A percentile compares a stretch with the other conserved stretches of the same genome.
Conservation (phyloP, 352 stramenopile species). For the Phytopythium ostracodes region DNA sequence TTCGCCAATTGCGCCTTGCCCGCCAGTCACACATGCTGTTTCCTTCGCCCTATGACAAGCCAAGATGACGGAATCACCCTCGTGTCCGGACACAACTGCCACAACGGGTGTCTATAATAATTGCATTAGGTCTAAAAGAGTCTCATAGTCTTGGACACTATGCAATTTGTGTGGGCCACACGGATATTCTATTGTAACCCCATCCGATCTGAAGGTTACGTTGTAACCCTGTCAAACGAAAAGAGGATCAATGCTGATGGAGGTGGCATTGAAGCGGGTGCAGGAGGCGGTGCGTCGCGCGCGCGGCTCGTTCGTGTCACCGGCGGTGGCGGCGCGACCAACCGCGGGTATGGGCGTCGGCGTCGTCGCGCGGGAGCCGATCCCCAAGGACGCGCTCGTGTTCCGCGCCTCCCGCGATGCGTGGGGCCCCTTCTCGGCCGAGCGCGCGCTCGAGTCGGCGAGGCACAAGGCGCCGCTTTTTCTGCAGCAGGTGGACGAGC, state of each 20-base stretch:
- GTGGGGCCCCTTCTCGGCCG: constrained; percentile 78
- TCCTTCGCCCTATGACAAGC: background rate
- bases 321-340: constrained; percentile 39
- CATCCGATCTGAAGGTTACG: background rate
- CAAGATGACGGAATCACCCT: constrained; percentile 1
- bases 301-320: constrained; percentile 44
- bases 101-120: too few relatives aligned
- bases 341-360: constrained; percentile 63
- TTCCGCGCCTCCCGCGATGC: constrained; percentile 51
- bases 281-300: constrained; percentile 49
- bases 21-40: background rate
- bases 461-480: constrained; percentile 63
- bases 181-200: too few relatives aligned
- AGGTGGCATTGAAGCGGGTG: constrained; percentile 39
- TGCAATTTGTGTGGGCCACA: too few relatives aligned
- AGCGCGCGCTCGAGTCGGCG: constrained; percentile 53
- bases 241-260: constrained; percentile 17
- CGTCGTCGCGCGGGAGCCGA: constrained; percentile 43
- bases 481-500: constrained; percentile 44
- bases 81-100: background rate
- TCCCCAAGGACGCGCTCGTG: constrained; percentile 57
- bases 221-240: too few relatives aligned
- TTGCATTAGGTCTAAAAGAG: too few relatives aligned
- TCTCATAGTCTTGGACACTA: too few relatives aligned
- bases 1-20: background rate